A percentile compares a stretch with the other conserved stretches of the same genome.
These are phyloP conservation scores for Spongiforma sp. DNA, from an alignment of 1,284 basidiomycete species.

Conservation along the genomic window DNA sequence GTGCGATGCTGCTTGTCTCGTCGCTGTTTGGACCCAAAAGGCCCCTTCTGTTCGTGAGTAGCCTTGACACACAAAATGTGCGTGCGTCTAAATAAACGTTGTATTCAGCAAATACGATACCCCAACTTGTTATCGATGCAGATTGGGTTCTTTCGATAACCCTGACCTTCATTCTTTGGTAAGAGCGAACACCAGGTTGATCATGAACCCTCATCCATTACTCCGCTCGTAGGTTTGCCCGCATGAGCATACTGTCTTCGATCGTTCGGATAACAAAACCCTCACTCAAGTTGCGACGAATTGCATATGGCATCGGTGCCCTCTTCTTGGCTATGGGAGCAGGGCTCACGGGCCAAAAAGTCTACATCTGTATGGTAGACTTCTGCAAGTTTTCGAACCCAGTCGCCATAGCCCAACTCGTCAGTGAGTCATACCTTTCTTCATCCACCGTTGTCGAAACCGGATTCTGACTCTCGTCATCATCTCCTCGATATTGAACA, in stretches of 20 bases:
- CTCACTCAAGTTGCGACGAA: slow-evolving; percentile 8
- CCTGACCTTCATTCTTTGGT: slow-evolving; percentile 28
- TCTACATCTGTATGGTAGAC: slow-evolving; percentile 14
- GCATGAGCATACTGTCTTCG: slow-evolving; percentile 34
- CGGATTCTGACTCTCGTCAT: too few relatives aligned
- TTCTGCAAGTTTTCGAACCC: slow-evolving; percentile 2
- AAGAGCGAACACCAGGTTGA: slow-evolving; percentile 2
- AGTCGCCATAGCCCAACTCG: slow-evolving; percentile 27
- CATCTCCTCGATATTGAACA: background rate
- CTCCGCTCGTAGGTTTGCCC: slow-evolving; percentile 21
- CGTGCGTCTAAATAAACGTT: background rate
- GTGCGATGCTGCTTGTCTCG: slow-evolving; percentile 24
- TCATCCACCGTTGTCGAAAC: background rate
- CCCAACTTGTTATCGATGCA: background rate
- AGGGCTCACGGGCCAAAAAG: slow-evolving; percentile 27
- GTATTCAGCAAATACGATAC: background rate
- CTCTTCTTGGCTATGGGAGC: slow-evolving; percentile 22
- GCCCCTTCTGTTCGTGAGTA: slow-evolving; percentile 6
- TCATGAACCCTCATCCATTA: background rate
- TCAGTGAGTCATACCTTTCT: slow-evolving; percentile 29
- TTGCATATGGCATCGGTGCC: slow-evolving; percentile 22
- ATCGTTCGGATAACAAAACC: slow-evolving; percentile 28
- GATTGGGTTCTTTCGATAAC: slow-evolving; percentile 25
- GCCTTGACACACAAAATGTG: background rate
- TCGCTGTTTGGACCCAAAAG: slow-evolving; percentile 23